Percentiles rank a stretch among this genome's conserved stretches.
phyloP scores from a whole-genome alignment of 1,284 basidiomycete species.

The Cryptococcus deneoformans region DNA sequence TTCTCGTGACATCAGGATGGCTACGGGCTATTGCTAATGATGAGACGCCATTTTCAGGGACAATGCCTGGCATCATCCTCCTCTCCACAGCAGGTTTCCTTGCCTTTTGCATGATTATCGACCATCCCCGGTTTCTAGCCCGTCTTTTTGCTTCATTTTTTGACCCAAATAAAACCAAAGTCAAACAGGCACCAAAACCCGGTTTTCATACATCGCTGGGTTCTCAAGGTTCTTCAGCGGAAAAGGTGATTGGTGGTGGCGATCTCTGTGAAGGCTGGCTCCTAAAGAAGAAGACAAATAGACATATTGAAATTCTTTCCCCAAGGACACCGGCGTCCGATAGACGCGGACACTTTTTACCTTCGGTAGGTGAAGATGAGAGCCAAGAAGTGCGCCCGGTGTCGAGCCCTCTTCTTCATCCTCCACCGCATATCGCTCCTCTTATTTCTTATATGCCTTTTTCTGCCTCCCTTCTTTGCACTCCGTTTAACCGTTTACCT shows the following conservation, averaged over 20 bases:
- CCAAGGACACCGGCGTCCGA: background rate
- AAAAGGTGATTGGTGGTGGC: too few species aligned
- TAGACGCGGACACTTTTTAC: background rate
- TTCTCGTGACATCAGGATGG: background rate
- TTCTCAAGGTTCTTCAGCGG: too few species aligned
- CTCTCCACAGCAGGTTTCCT: slow-evolving; percentile 29
- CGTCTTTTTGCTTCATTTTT: slow-evolving; percentile 37
- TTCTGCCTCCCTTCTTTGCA: slow-evolving; percentile 17
- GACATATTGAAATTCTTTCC: background rate
- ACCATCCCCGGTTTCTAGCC: slow-evolving; percentile 42
- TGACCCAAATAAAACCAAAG: too few species aligned
- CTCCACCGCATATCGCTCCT: slow-evolving; percentile 34
- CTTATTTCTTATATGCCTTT: slow-evolving; percentile 25
- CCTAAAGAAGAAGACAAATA: slow-evolving; percentile 8
- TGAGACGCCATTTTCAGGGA: slow-evolving; percentile 5
- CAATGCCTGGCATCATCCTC: slow-evolving; percentile 27
- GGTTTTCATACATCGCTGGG: too few species aligned
- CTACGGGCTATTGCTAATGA: background rate
- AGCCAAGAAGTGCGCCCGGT: background rate
- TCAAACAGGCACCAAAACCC: too few species aligned
- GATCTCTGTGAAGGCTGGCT: background rate
- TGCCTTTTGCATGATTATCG: slow-evolving; percentile 29
- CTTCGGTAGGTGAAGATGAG: background rate
- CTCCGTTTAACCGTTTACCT: slow-evolving; percentile 30
- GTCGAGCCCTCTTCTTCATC: slow-evolving; percentile 8